Percentiles rank a stretch among this genome's conserved stretches.
Evolutionary conservation across 345 rosid genomes (phyloP).

Genomic region (Theobroma cacao): DNA sequence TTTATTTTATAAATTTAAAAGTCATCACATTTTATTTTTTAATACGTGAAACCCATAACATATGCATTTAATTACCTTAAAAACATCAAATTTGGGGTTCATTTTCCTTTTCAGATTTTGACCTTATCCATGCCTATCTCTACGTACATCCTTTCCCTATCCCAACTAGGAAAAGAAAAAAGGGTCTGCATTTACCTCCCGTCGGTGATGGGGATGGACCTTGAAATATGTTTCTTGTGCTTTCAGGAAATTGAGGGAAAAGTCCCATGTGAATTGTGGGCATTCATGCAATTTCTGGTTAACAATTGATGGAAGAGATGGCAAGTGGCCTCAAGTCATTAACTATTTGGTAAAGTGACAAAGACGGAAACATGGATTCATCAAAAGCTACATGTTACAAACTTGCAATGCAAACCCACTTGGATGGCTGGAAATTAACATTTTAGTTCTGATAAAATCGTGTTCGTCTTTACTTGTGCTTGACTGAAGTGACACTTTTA

Average conservation of each 20-base stretch:
- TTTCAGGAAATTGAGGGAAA: background rate
- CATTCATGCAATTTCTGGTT: conserved; percentile 14
- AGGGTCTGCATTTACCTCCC: background rate
- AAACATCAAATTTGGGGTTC: background rate
- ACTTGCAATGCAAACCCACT: too few relatives aligned
- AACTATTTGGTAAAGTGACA: background rate
- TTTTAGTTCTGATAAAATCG: too few relatives aligned
- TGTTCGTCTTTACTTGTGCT: background rate
- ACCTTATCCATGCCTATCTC: background rate
- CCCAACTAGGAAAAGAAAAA: background rate
- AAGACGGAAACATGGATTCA: background rate
- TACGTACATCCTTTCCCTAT: background rate
- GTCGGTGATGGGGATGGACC: conserved; percentile 5
- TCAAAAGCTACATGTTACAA: too few relatives aligned
- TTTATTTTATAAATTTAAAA: too few relatives aligned
- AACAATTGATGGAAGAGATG: background rate
- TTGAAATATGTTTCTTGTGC: conserved; percentile 2
- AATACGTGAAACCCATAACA: too few relatives aligned
- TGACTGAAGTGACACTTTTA: background rate
- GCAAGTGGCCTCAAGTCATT: background rate
- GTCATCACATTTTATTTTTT: too few relatives aligned
- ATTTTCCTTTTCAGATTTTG: background rate
- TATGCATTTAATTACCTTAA: too few relatives aligned
- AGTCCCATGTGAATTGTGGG: conserved; percentile 7
- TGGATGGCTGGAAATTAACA: too few relatives aligned